Percentiles rank a stretch among this genome's conserved stretches.
phyloP scores from a whole-genome alignment of 345 rosid genomes.

The Pugionium dolabratum region DNA sequence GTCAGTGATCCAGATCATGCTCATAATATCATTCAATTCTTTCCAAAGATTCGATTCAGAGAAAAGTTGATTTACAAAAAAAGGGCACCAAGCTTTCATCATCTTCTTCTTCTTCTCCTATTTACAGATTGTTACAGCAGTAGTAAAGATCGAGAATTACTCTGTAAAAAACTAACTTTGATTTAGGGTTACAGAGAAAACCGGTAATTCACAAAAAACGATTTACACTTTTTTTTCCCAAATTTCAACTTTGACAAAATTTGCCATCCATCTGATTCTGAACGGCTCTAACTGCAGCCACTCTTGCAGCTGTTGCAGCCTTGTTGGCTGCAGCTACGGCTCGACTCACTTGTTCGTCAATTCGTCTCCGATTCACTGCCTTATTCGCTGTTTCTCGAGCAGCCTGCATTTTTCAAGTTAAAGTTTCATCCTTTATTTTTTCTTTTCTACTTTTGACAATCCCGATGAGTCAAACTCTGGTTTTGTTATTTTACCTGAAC shows the following conservation, averaged over 20 bases:
- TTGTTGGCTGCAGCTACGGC: constrained; percentile 72
- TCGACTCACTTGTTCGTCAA: constrained; percentile 78
- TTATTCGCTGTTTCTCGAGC: constrained; percentile 76
- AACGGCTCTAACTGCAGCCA: constrained; percentile 92
- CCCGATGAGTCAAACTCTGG: too few relatives aligned
- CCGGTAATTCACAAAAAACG: background rate
- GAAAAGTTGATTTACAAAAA: constrained; percentile 15
- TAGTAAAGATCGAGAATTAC: constrained; percentile 14
- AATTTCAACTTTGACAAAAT: constrained; percentile 61
- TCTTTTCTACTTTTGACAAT: too few relatives aligned
- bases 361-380: constrained; percentile 55
- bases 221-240: constrained; percentile 19
- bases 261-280: constrained; percentile 87
- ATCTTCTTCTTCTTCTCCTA: constrained; percentile 8
- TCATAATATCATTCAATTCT: constrained; percentile 37
- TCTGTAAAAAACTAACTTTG: constrained; percentile 24
- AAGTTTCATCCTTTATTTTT: background rate
- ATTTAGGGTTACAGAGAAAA: constrained; percentile 36
- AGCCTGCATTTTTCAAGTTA: constrained; percentile 38
- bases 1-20: constrained; percentile 43
- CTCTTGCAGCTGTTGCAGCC: constrained; percentile 95
- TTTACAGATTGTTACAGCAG: constrained; percentile 27
- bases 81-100: constrained; percentile 11
- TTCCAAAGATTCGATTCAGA: constrained; percentile 38
- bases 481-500: constrained; percentile 37